Conservation (phyloP, 2,329 filamentous ascomycete species). For the Fusarium fracticaudum region DNA sequence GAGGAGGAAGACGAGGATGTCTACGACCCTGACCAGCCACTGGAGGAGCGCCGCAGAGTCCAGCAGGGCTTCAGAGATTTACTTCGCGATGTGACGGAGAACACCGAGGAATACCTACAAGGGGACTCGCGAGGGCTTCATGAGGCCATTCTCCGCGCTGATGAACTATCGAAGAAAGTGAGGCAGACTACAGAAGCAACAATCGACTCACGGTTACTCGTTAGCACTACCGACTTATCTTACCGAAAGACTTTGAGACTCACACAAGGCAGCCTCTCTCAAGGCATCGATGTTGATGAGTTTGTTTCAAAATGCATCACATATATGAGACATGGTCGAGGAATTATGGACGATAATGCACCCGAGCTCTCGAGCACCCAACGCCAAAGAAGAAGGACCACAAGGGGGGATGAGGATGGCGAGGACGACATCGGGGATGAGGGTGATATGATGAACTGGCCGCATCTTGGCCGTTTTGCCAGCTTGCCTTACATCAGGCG, state of each 20-base stretch:
- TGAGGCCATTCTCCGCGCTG: slow-evolving; percentile 72
- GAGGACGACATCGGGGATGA: slow-evolving; percentile 73
- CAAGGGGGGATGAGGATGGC: slow-evolving; percentile 57
- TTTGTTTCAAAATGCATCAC: slow-evolving; percentile 90
- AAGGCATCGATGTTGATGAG: slow-evolving; percentile 88
- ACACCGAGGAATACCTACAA: slow-evolving; percentile 77
- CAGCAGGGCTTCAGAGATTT: slow-evolving; percentile 77
- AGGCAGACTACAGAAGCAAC: slow-evolving; percentile 92
- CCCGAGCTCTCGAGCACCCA: slow-evolving; percentile 62
- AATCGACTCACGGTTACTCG: slow-evolving; percentile 87
- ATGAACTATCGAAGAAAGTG: slow-evolving; percentile 72
- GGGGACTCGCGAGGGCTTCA: slow-evolving; percentile 71
- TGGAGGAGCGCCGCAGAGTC: slow-evolving; percentile 75
- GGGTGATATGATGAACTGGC: slow-evolving; percentile 87
- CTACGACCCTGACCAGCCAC: slow-evolving; percentile 86
- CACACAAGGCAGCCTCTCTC: slow-evolving; percentile 75
- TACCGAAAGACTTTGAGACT: slow-evolving; percentile 81
- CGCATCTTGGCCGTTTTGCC: slow-evolving; percentile 79
- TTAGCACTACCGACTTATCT: slow-evolving; percentile 81
- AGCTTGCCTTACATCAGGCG: slow-evolving; percentile 78
- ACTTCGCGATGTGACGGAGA: slow-evolving; percentile 68
- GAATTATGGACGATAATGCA: slow-evolving; percentile 61
- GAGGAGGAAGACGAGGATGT: slow-evolving; percentile 49
- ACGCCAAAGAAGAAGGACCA: slow-evolving; percentile 52
- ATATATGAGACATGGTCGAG: slow-evolving; percentile 80